phyloP scores from a whole-genome alignment of 176 grass and related monocot genomes.

The Tillandsia fasciculata region DNA sequence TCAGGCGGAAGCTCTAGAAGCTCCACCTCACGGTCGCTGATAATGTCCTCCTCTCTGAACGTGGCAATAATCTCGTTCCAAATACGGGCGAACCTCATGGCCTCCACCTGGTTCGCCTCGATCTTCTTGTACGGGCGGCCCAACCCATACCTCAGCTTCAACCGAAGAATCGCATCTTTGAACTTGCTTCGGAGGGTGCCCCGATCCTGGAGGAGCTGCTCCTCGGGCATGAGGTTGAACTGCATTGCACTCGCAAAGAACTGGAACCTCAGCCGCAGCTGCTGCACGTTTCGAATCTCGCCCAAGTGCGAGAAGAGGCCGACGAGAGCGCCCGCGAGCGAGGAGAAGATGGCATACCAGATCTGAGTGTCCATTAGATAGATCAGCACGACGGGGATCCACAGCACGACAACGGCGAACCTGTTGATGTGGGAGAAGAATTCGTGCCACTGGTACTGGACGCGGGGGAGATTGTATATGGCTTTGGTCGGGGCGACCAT shows the following conservation, averaged over 20 bases:
- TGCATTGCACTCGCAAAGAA: constrained; percentile 98
- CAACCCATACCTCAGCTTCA: constrained; percentile 86
- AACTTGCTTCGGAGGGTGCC: constrained; percentile 49
- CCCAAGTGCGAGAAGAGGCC: constrained; percentile 89
- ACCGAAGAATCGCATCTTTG: constrained; percentile 56
- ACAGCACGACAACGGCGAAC: constrained; percentile 62
- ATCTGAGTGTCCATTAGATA: constrained; percentile 98
- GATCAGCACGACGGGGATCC: constrained; percentile 79
- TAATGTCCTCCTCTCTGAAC: constrained; percentile 90
- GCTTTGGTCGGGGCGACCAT: constrained; percentile 77
- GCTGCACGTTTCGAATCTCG: constrained; percentile 82
- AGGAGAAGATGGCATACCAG: constrained; percentile 91
- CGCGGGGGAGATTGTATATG: constrained; percentile 39
- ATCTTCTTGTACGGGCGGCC: constrained; percentile 85
- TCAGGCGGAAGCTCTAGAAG: constrained; percentile 81
- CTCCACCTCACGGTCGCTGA: constrained; percentile 81
- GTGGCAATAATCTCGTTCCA: constrained; percentile 93
- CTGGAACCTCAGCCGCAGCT: constrained; percentile 90
- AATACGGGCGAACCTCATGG: constrained; percentile 81
- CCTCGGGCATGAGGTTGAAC: constrained; percentile 92
- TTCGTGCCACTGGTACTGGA: constrained; percentile 74
- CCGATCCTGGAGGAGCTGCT: constrained; percentile 30
- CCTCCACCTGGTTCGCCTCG: constrained; percentile 63
- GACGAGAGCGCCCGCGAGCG: constrained; percentile 59
- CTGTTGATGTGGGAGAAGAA: constrained; percentile 76